Conservation (phyloP, 371 early-diverging fungal genomes). For the Apophysomyces sp. region DNA sequence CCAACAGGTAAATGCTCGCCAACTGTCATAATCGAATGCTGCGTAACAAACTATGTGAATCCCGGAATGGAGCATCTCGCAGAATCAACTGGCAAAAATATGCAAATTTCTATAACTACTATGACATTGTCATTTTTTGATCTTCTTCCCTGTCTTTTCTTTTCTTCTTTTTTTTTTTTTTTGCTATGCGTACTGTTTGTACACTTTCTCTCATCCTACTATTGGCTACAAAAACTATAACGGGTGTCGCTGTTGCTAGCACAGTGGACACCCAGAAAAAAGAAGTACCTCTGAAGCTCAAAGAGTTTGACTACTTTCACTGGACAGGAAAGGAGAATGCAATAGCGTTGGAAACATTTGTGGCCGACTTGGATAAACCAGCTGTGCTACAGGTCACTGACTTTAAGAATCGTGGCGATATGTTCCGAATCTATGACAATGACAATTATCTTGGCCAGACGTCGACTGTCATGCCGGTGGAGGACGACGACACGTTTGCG, state of each 20-base stretch:
- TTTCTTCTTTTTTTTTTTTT: no score
- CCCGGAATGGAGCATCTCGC: constrained; percentile 1
- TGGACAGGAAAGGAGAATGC: constrained; percentile 35
- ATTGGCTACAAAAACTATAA: neutral
- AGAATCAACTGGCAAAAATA: constrained; percentile 13
- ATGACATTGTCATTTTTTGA: no score
- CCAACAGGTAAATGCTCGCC: no score
- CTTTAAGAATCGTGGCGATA: constrained; percentile 48
- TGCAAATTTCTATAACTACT: constrained; percentile 2
- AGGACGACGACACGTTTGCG: constrained; percentile 34
- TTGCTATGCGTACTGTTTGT: constrained; percentile 5
- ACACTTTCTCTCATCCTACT: neutral
- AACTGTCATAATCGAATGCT: neutral
- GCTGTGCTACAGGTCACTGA: constrained; percentile 41
- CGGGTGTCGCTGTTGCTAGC: constrained; percentile 10
- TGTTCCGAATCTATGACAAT: constrained; percentile 45
- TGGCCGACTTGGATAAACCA: constrained; percentile 26
- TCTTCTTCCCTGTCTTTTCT: no score
- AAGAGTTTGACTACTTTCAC: constrained; percentile 29
- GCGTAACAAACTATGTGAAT: neutral
- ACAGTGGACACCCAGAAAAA: constrained; percentile 6
- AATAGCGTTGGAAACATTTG: constrained; percentile 33
- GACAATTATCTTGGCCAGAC: constrained; percentile 36
- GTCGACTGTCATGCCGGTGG: constrained; percentile 19
- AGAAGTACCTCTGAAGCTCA: neutral